Evolutionary conservation across 805 yeast species (phyloP), one percentile per base, ranked within the genome.

Genomic region (Pichia nanzhaoensis): DNA sequence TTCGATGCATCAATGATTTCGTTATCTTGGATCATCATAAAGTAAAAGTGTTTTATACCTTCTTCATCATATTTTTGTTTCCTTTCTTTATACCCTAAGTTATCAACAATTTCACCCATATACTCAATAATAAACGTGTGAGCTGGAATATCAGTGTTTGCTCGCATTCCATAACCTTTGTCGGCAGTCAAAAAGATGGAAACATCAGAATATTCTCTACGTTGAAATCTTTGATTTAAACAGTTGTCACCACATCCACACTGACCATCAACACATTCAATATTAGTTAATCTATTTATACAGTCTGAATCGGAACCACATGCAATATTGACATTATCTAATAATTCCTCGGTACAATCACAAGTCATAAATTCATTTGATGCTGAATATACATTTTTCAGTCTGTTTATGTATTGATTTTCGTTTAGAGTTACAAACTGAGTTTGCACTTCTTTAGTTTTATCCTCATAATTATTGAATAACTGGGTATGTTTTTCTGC

Each of bases 1-100:
- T 74, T 74, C 1, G 98, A 91, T 39, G 99, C 99, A 64, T 91
- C 99, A 47, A 91, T 87, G 59, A 89, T 93, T 59, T 91, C 91
- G 48, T 88, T 89, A 61, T 82, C 85, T 55, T 88, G 93, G 48
- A 90, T 73, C 96, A 87, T 87, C 97, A 90, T 90, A 64, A 90
- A 90, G 65, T 90, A 90, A 56, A 90, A 90, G 64, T 90, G 97
- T 61, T 78, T 78, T 50, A 82, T 70, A 5, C 81, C 77, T 55
- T 74, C 74, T 32, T 69, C 65, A 56, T 84, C 95, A 62, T 91
- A 91, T 37, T 74, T 75, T 35, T 77, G 68, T 83, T 83, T 84
- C 49, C 96, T 74, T 40, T 70, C 70, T 41, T 87, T 71, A 62
- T 90, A 93, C n/a, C 77, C 68, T 17, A 68, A 65, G 57, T 88